phyloP scores from a whole-genome alignment of 257 asterid species.

The Scutellaria galericulata region DNA sequence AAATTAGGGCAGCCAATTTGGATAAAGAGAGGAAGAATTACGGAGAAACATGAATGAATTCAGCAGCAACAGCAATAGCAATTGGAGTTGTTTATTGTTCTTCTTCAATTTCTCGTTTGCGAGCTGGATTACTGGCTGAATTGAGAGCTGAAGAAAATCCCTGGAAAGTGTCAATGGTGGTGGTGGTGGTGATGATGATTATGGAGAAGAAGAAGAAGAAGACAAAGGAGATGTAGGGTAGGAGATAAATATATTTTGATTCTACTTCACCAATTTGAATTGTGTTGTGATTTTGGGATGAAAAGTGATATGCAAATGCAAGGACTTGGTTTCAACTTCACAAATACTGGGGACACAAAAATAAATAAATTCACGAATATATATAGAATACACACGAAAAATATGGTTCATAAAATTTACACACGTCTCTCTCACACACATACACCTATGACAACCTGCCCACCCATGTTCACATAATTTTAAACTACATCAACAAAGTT shows the following conservation, averaged over 20 bases:
- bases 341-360: constrained; percentile 22
- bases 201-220: constrained; percentile 18
- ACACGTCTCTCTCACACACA: too few relatives aligned
- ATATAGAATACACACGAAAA: neutral
- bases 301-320: neutral
- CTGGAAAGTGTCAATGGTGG: constrained; percentile 23
- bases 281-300: constrained; percentile 26
- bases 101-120: neutral
- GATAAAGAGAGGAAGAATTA: constrained; percentile 28
- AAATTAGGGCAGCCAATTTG: constrained; percentile 39
- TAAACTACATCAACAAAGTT: too few relatives aligned
- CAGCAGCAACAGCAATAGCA: neutral
- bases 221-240: constrained; percentile 24
- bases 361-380: neutral
- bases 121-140: neutral
- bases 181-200: constrained; percentile 21
- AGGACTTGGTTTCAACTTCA: constrained; percentile 18
- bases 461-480: too few relatives aligned
- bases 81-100: neutral
- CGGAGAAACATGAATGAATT: constrained; percentile 46
- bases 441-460: too few relatives aligned
- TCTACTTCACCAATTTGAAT: constrained; percentile 42
- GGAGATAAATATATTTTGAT: constrained; percentile 24
- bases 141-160: neutral
- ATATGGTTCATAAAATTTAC: too few relatives aligned